Evolutionary conservation across 768 basidiomycete genomes (phyloP).

Genomic region (Agaricus blazei): DNA sequence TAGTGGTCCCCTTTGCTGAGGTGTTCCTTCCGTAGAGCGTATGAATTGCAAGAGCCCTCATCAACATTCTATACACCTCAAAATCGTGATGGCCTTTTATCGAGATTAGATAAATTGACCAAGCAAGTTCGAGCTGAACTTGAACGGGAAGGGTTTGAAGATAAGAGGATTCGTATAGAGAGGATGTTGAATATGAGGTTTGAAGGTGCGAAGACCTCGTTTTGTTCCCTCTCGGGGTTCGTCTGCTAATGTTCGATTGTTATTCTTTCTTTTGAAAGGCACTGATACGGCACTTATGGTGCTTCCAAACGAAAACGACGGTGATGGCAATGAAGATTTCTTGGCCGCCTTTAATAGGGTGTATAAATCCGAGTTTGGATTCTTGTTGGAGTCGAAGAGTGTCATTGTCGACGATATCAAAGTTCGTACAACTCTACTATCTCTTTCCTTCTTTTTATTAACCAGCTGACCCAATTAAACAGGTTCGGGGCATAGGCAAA

Average conservation of each 20-base stretch:
- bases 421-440: slow-evolving; percentile 27
- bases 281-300: slow-evolving; percentile 94
- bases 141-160: slow-evolving; percentile 76
- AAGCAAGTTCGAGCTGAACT: slow-evolving; percentile 61
- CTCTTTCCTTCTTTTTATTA: not conserved
- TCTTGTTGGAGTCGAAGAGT: slow-evolving; percentile 77
- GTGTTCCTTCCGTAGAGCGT: slow-evolving; percentile 45
- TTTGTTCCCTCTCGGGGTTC: not conserved
- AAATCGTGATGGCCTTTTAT: slow-evolving; percentile 47
- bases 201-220: slow-evolving; percentile 28
- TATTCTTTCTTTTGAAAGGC: slow-evolving; percentile 28
- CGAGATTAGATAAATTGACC: slow-evolving; percentile 68
- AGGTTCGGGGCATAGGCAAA: slow-evolving; percentile 84
- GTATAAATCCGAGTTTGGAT: slow-evolving; percentile 89
- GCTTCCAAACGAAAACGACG: slow-evolving; percentile 40
- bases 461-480: not conserved
- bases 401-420: slow-evolving; percentile 92
- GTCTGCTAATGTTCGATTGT: not conserved
- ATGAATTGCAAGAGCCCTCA: slow-evolving; percentile 85
- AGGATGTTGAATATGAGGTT: slow-evolving; percentile 90
- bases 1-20: not conserved
- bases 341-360: slow-evolving; percentile 72
- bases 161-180: slow-evolving; percentile 66
- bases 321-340: slow-evolving; percentile 65
- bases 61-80: slow-evolving; percentile 70